These are phyloP conservation scores for Tillandsia fasciculata DNA, from an alignment of 176 grass and related monocot species.

Conservation along the genomic window DNA sequence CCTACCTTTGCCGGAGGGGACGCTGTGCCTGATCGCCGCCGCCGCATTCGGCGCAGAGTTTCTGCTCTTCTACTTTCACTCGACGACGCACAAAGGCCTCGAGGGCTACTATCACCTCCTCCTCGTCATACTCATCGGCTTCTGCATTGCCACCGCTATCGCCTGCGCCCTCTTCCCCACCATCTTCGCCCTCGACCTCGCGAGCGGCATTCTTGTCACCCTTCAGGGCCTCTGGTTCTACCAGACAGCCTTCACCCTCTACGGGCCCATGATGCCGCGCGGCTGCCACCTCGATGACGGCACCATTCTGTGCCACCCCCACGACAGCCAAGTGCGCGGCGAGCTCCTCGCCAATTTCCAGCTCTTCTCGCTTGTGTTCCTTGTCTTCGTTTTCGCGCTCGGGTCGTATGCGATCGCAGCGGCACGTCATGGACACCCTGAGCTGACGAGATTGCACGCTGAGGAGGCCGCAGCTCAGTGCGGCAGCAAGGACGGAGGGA, in stretches of 20 bases:
- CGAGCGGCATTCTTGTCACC: constrained; percentile 39
- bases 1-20: constrained; percentile 48
- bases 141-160: constrained; percentile 48
- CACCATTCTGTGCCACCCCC: constrained; percentile 30
- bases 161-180: constrained; percentile 53
- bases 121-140: constrained; percentile 52
- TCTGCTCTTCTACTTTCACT: constrained; percentile 89
- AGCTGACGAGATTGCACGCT: constrained; percentile 24
- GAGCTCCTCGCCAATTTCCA: constrained; percentile 67
- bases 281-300: constrained; percentile 45
- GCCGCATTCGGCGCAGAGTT: constrained; percentile 69
- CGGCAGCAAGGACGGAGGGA: background rate
- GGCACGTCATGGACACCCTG: constrained; percentile 27
- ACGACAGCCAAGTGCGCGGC: constrained; percentile 40
- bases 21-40: constrained; percentile 39
- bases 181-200: constrained; percentile 50
- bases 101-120: constrained; percentile 96
- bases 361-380: constrained; percentile 43
- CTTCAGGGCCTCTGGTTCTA: constrained; percentile 97
- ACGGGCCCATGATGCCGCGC: constrained; percentile 60
- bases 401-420: constrained; percentile 42
- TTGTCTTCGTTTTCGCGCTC: constrained; percentile 38
- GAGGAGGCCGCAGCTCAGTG: constrained; percentile 17
- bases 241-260: constrained; percentile 86
- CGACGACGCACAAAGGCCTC: constrained; percentile 57